These are phyloP conservation scores for Allium fistulosum DNA, from an alignment of 106 monocot genomes.

Conservation along the genomic window DNA sequence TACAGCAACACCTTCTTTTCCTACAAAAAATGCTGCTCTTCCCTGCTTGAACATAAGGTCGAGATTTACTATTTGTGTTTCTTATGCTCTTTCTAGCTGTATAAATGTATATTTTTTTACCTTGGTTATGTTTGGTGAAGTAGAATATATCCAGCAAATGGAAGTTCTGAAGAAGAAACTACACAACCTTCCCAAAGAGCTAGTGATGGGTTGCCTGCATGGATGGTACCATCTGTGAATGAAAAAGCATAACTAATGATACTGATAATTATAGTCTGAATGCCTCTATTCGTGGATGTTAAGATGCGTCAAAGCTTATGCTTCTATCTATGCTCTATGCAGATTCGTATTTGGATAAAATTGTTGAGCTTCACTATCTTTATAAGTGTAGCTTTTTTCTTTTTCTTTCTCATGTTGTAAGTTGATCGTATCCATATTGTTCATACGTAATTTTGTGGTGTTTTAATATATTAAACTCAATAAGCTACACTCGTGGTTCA, in stretches of 20 bases:
- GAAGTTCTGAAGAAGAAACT: not conserved
- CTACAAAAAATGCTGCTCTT: not conserved
- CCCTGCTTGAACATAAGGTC: slow-evolving; percentile 8
- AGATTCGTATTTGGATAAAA: no score
- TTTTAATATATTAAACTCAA: no score
- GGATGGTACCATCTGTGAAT: slow-evolving; percentile 2
- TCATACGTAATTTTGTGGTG: no score
- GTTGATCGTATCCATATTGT: no score
- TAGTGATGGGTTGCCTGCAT: not conserved
- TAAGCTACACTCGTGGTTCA: no score
- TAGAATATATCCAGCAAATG: slow-evolving; percentile 1
- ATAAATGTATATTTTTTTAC: not conserved
- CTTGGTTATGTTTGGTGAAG: not conserved
- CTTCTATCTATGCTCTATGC: no score
- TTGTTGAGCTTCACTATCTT: no score
- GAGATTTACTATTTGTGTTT: no score
- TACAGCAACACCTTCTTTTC: not conserved
- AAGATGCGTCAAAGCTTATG: no score
- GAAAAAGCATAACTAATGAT: slow-evolving; percentile 1
- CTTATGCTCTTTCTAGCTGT: not conserved
- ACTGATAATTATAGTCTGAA: not conserved
- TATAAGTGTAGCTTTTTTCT: no score
- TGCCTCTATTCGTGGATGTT: not conserved
- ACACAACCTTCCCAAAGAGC: not conserved
- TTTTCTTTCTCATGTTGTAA: no score